A percentile compares a stretch with the other conserved stretches of the same genome.
Conservation (phyloP, 108 stramenopile species). For the Thalassiosira profunda region DNA sequence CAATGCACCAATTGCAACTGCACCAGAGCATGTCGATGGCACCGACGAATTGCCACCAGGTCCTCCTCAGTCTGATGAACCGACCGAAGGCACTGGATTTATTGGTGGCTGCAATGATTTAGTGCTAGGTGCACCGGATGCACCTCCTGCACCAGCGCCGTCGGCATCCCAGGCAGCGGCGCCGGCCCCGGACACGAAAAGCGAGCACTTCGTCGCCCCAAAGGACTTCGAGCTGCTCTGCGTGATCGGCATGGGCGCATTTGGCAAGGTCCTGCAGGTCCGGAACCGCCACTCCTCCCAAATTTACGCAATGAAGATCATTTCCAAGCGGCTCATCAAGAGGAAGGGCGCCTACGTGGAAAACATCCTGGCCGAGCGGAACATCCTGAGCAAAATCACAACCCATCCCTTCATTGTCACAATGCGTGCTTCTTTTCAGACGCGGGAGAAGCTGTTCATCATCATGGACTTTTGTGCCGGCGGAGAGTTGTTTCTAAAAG, state of each 20-base stretch:
- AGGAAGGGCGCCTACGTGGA: constrained; percentile 84
- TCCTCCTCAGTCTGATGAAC: no score
- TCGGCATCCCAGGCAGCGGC: no score
- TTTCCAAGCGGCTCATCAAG: constrained; percentile 91
- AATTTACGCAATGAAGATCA: constrained; percentile 96
- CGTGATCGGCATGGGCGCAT: constrained; percentile 98
- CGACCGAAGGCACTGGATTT: no score
- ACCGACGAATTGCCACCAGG: no score
- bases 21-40: background rate
- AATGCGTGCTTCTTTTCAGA: constrained; percentile 98
- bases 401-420: constrained; percentile 96
- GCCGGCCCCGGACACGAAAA: background rate
- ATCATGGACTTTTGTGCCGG: constrained; percentile 98
- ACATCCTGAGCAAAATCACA: constrained; percentile 91
- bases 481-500: constrained; percentile 94
- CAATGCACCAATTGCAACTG: background rate
- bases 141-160: no score
- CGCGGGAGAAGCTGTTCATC: constrained; percentile 93
- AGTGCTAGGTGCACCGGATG: no score
- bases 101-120: no score
- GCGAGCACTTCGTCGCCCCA: constrained; percentile 68
- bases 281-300: constrained; percentile 78
- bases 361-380: constrained; percentile 91
- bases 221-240: constrained; percentile 90
- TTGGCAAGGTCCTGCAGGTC: constrained; percentile 98